Evolutionary conservation across 306 rosid species (phyloP), one percentile per base, ranked within the genome.

Genomic region (Vigna mungo): DNA sequence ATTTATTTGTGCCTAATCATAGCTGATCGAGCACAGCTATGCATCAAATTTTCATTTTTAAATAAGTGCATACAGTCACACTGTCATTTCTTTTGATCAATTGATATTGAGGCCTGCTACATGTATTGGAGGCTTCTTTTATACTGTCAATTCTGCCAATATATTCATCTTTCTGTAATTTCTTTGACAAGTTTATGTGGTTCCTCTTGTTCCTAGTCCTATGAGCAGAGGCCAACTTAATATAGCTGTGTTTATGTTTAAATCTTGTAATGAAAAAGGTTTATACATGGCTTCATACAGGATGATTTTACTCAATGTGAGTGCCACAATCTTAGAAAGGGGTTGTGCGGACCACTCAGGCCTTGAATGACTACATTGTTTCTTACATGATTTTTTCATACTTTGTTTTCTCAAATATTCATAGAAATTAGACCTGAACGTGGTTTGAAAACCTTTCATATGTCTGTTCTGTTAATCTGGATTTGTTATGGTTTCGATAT

Each of bases 171-270:
- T 30, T 30, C 46, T 51, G 11, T n/a, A 30, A 16, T 48, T 27
- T 20, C 18, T 41, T 9, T 72, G 65, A 71, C 51, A 36, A 53
- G 21, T 55, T 55, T 72, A 18, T 20, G 16, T 9, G 14, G 27
- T 25, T 65, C 47, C 17, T 76, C 52, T 65, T 39, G 55, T 44
- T 51, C 16, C 36, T 37, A 25, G 25, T 51, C 20, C 36, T 37
- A 43, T 39, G 55, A 20, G 2, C 8, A 4, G 30, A 34, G 9
- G 23, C 49, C 44, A 13, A 27, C 48, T 17, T 44, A 59, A 17
- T 59, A 20, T 44, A 15, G 74, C 9, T 47, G 43, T 37, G 2
- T 39, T 47, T 52, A 75, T 75, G 53, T 34, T 75, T 63, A 46
- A 34, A 39, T 60, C 17, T 48, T 49, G 37, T 63, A 5, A 34